Percentiles rank a stretch among this genome's conserved stretches.
Evolutionary conservation across 371 early-diverging fungal genomes (phyloP).

Genomic region (Syncephalis fuscata): DNA sequence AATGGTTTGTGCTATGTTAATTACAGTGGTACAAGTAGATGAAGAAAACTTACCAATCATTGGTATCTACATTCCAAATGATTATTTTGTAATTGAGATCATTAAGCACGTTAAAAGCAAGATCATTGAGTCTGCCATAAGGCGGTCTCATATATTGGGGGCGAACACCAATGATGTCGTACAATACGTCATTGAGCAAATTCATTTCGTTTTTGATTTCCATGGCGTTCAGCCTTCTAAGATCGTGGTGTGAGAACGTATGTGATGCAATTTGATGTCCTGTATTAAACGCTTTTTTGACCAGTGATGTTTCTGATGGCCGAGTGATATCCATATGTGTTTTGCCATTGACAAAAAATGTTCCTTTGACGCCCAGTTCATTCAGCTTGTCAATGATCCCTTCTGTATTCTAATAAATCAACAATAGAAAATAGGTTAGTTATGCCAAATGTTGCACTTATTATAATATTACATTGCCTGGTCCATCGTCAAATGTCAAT

Average conservation of each 20-base stretch:
- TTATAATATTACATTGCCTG: conserved; percentile 3
- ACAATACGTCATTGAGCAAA: conserved; percentile 13
- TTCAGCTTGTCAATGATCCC: conserved; percentile 29
- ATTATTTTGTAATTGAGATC: conserved; percentile 3
- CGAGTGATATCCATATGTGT: conserved; percentile 6
- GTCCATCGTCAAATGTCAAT: conserved; percentile 30
- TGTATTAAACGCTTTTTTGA: conserved; percentile 16
- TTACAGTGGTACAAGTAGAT: too few relatives aligned
- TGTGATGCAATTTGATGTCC: conserved; percentile 33
- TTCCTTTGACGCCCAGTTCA: conserved; percentile 23
- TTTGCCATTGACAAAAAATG: conserved; percentile 49
- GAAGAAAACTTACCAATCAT: conserved; percentile 11
- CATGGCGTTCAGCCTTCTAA: conserved; percentile 16
- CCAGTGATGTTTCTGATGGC: conserved; percentile 10
- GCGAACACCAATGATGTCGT: conserved; percentile 17
- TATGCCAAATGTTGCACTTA: conserved; percentile 9
- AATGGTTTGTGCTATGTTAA: too few relatives aligned
- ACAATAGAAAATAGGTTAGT: neutral
- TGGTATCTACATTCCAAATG: conserved; percentile 11
- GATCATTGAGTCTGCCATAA: conserved; percentile 7
- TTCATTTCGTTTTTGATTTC: conserved; percentile 11
- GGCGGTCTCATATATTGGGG: conserved; percentile 27
- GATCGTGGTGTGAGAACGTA: conserved; percentile 28
- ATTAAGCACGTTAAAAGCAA: neutral
- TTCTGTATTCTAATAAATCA: conserved; percentile 18